Evolutionary conservation across 768 basidiomycete species (phyloP).

Genomic region (Naganishia onofrii): DNA sequence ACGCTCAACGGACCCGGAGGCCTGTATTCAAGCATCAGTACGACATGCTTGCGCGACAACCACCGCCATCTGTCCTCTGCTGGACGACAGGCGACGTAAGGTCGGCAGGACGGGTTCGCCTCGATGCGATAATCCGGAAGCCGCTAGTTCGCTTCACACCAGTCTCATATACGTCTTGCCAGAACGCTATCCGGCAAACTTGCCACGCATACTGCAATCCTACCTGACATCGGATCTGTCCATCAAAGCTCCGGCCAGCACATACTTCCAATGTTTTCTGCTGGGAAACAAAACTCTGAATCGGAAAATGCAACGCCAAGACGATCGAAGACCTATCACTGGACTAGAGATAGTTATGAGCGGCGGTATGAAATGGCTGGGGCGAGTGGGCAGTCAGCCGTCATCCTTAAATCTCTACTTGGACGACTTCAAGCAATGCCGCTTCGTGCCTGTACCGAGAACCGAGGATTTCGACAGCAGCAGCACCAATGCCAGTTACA

Average conservation of each 20-base stretch:
- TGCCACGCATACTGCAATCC: conserved; percentile 4
- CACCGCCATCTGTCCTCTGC: not conserved
- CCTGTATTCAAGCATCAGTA: not conserved
- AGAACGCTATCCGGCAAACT: not conserved
- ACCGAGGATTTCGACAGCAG: not conserved
- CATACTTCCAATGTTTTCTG: not conserved
- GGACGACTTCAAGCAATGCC: conserved; percentile 14
- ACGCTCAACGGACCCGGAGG: not conserved
- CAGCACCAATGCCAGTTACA: conserved; percentile 10
- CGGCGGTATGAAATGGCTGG: not conserved
- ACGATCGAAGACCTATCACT: conserved; percentile 5
- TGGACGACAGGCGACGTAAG: not conserved
- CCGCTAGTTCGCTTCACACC: no score
- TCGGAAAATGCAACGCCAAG: conserved; percentile 22
- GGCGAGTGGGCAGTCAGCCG: not conserved
- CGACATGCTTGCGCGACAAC: not conserved
- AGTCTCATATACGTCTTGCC: conserved; percentile 14
- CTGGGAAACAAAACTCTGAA: not conserved
- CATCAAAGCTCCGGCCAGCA: not conserved
- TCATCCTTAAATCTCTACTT: not conserved
- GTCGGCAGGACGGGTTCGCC: no score
- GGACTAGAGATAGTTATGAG: conserved; percentile 15
- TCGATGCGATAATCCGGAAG: not conserved
- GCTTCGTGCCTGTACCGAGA: not conserved
- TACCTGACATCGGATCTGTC: conserved; percentile 6